phyloP scores from a whole-genome alignment of 2,329 filamentous ascomycete species.

The Trichothecium roseum region DNA sequence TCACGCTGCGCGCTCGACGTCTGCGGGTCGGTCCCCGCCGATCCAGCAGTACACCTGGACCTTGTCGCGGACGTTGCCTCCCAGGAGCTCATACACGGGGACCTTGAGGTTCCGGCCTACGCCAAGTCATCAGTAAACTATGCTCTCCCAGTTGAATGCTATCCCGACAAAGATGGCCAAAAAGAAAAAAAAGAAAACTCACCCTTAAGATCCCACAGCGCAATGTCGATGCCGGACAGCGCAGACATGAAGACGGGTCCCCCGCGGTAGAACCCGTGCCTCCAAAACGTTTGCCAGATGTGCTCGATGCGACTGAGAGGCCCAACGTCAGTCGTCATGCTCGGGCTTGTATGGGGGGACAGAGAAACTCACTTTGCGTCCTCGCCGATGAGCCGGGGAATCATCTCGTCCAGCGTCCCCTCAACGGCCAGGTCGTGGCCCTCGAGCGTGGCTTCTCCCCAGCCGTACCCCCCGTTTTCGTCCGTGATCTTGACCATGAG shows the following conservation, averaged over 20 bases:
- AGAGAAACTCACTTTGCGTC: constrained; percentile 50
- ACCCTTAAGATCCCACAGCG: constrained; percentile 63
- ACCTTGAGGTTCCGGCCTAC: constrained; percentile 38
- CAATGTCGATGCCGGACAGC: constrained; percentile 63
- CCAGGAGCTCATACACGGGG: constrained; percentile 60
- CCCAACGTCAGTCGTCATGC: not conserved
- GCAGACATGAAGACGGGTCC: constrained; percentile 70
- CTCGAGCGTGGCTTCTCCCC: constrained; percentile 65
- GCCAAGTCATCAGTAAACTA: not conserved
- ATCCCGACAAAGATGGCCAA: no score
- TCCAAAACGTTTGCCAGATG: constrained; percentile 63
- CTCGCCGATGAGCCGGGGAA: constrained; percentile 41
- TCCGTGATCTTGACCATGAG: constrained; percentile 65
- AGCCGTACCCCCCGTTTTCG: constrained; percentile 48
- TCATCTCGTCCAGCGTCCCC: constrained; percentile 48
- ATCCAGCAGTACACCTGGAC: constrained; percentile 67
- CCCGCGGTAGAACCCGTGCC: constrained; percentile 61
- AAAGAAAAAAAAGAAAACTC: no score
- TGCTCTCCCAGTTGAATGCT: no score
- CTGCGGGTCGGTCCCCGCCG: constrained; percentile 56
- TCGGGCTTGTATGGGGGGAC: not conserved
- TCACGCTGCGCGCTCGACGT: constrained; percentile 50
- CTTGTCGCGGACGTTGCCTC: constrained; percentile 58
- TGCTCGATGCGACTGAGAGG: constrained; percentile 64
- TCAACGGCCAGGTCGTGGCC: constrained; percentile 62